A percentile compares a stretch with the other conserved stretches of the same genome.
Evolutionary conservation across 192 early-diverging fungal species (phyloP).

Genomic region (Backusella tarrabulga): DNA sequence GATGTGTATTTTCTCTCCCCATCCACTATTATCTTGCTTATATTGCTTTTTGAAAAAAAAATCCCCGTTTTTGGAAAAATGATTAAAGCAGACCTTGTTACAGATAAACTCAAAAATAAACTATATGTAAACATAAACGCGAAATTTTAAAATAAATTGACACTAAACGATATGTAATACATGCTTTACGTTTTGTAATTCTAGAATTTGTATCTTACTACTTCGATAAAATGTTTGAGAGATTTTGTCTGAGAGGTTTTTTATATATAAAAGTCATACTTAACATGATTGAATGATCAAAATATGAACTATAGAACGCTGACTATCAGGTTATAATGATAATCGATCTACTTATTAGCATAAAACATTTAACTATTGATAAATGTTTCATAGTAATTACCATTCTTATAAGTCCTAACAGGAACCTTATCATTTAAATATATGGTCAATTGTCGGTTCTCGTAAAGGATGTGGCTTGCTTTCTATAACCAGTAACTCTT

Average conservation of each 20-base stretch:
- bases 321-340: not conserved
- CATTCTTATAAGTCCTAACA: no score
- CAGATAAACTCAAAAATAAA: conserved; percentile 1
- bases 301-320: not conserved
- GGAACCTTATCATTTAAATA: no score
- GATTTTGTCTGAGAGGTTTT: not conserved
- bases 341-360: not conserved
- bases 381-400: no score
- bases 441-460: no score
- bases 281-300: not conserved
- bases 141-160: not conserved
- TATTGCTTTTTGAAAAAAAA: not conserved
- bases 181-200: not conserved
- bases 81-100: not conserved
- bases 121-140: not conserved
- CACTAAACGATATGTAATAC: not conserved
- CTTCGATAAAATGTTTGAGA: not conserved
- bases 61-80: not conserved
- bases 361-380: no score
- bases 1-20: not conserved
- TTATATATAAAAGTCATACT: not conserved
- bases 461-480: no score
- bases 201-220: not conserved
- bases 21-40: not conserved
- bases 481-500: no score